Base-by-base conservation (phyloP, 1,139 yeast species). In the Suhomyces chickasaworum region DNA sequence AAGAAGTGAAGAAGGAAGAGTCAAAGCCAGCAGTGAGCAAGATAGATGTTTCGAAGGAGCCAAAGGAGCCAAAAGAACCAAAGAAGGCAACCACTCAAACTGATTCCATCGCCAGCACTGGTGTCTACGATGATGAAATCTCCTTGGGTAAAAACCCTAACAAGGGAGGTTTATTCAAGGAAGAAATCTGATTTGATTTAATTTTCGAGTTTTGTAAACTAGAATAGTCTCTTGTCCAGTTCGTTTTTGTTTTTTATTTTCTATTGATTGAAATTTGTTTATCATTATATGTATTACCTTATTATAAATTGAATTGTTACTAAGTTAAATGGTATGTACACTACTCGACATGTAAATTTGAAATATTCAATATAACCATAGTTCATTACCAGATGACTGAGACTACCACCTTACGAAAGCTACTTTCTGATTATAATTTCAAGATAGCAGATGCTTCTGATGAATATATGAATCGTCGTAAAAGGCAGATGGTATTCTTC, bases 401-500 rank as follows among this genome's bases (percentile, higher is more conserved):
- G 33, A 38, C 41, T 12, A 47, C 50, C 21, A 41, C 49, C 1
- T 43, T 47, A 15, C 29, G 44, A 21, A 42, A 41, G 37, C 34
- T 47, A 12, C 49, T 51, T 18, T 29, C 32, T 9, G 54, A 53
- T 23, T 47, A 48, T 48, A 55, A 64, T 51, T 75, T 72, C 60
- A 69, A 70, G 54, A 45, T 72, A n/a, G 68, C 69, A 4, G 58
- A 59, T 37, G 78, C 78, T 7, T 58, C 68, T 21, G 68, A 68
- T 21, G 77, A 69, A 43, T 75, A 75, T 52, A 78, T 78, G 49
- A 64, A 70, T 44, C 76, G 95, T 50, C 75, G 95, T 52, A 83
- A 82, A 60, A 72, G 71, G 42, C 96, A 89, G 65, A 85, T 87
- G 86, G 66, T 83, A 37, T 64, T 80, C 22, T 89, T 89, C 61